Percentiles rank a stretch among this genome's conserved stretches.
phyloP scores from a whole-genome alignment of 2,329 filamentous ascomycete species.

The Triangularia setosa region DNA sequence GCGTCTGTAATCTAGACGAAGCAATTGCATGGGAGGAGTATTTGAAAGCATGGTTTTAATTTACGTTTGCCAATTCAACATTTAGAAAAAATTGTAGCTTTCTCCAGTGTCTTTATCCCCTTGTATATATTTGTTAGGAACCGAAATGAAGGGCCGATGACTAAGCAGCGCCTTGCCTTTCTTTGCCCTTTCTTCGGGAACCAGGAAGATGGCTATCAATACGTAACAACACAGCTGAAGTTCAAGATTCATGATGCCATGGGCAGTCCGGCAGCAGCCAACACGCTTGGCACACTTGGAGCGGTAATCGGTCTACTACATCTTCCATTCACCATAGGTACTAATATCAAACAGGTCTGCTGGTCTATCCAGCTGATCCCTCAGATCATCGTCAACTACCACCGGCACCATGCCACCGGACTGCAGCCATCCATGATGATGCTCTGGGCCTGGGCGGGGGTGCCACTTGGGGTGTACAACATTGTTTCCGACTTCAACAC shows the following conservation, averaged over 20 bases:
- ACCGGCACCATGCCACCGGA: constrained; percentile 60
- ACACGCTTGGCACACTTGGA: neutral
- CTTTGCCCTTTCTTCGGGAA: neutral
- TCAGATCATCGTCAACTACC: constrained; percentile 66
- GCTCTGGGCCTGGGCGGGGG: constrained; percentile 64
- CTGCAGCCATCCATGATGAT: constrained; percentile 70
- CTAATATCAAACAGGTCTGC: neutral
- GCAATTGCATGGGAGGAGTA: neutral
- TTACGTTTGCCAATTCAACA: neutral
- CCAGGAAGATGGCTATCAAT: too few relatives aligned
- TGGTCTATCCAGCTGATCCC: constrained; percentile 52
- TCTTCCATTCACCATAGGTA: too few relatives aligned
- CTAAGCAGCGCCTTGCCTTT: neutral
- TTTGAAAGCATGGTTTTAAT: neutral
- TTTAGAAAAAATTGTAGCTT: neutral
- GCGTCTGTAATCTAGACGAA: neutral
- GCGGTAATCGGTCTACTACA: neutral
- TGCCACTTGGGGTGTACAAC: constrained; percentile 57
- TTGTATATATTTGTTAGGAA: too few relatives aligned
- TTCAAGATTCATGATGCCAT: neutral
- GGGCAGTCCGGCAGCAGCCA: neutral
- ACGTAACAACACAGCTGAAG: neutral
- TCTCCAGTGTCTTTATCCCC: neutral
- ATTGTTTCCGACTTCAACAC: constrained; percentile 41
- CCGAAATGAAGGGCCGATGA: neutral